These are phyloP conservation scores for Penicillium silybi DNA, from an alignment of 495 filamentous ascomycete species.

Conservation along the genomic window DNA sequence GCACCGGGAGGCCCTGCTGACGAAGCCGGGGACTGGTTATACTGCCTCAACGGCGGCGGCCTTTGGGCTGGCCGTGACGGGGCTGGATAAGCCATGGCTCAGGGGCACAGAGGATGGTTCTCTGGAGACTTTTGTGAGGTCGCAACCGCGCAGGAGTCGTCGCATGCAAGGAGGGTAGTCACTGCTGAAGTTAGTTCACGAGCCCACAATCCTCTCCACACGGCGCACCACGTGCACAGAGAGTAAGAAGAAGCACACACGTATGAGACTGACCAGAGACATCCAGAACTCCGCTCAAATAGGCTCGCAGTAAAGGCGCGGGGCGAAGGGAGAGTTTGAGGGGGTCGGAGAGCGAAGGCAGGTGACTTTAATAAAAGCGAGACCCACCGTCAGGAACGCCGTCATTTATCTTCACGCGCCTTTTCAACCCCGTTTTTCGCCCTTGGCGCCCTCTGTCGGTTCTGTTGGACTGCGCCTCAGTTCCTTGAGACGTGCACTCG, in stretches of 20 bases:
- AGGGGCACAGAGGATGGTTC: not conserved
- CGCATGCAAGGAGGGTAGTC: conserved; percentile 23
- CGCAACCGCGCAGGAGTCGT: conserved; percentile 1
- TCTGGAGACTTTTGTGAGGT: conserved; percentile 1
- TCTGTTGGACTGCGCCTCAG: not conserved
- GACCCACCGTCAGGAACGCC: conserved; percentile 11
- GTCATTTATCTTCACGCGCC: conserved; percentile 5
- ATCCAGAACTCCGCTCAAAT: not conserved
- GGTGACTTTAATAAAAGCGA: conserved; percentile 17
- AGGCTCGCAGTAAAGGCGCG: not conserved
- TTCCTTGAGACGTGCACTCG: not conserved
- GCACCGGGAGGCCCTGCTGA: conserved; percentile 25
- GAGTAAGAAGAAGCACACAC: not conserved
- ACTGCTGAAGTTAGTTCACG: conserved; percentile 8
- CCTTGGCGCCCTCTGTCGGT: not conserved
- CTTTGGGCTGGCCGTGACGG: conserved; percentile 28
- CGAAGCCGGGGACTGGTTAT: conserved; percentile 34
- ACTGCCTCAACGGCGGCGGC: conserved; percentile 50
- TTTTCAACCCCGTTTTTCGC: not conserved
- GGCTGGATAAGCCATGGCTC: conserved; percentile 35
- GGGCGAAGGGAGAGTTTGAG: conserved; percentile 3
- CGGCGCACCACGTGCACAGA: conserved; percentile 9
- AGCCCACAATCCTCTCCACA: conserved; percentile 1
- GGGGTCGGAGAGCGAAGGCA: conserved; percentile 6
- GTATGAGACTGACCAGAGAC: not conserved